These are phyloP conservation scores for Laetiporus sulphureus DNA, from an alignment of 1,284 basidiomycete species.

Conservation along the genomic window DNA sequence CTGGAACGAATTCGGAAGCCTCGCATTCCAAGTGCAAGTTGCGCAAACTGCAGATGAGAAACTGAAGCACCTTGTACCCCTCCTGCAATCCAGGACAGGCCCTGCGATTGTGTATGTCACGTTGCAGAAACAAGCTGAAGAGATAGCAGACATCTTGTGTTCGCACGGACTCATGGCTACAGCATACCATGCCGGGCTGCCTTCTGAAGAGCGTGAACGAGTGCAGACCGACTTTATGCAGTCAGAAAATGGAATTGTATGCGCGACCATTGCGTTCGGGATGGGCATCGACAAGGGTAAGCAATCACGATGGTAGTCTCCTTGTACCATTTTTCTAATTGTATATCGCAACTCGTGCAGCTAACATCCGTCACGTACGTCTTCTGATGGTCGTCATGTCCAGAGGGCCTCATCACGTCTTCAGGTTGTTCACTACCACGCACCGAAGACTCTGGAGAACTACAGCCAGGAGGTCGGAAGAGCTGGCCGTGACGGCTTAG, in stretches of 20 bases:
- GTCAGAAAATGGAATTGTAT: conserved; percentile 57
- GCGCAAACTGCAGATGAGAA: conserved; percentile 32
- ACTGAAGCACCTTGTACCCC: conserved; percentile 39
- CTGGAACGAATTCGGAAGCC: conserved; percentile 34
- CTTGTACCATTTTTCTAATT: background rate
- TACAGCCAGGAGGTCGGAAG: conserved; percentile 75
- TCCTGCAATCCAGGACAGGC: conserved; percentile 39
- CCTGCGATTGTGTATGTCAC: conserved; percentile 67
- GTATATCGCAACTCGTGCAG: conserved; percentile 5
- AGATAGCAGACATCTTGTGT: conserved; percentile 46
- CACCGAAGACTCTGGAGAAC: conserved; percentile 61
- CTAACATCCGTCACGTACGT: conserved; percentile 28
- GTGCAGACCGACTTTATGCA: conserved; percentile 62
- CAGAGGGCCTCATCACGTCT: background rate
- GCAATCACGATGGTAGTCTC: background rate
- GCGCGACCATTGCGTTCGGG: conserved; percentile 66
- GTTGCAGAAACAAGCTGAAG: conserved; percentile 58
- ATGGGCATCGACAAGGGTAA: conserved; percentile 68
- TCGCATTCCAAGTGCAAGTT: conserved; percentile 53
- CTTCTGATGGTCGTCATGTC: too few species aligned
- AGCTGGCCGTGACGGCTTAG: conserved; percentile 65
- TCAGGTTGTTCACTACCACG: conserved; percentile 63
- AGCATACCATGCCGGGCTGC: conserved; percentile 70
- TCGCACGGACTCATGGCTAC: conserved; percentile 41
- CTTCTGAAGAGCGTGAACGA: conserved; percentile 43